Base-by-base conservation (phyloP, 192 early-diverging fungal genomes). In the Jimgerdemannia flammicorona region DNA sequence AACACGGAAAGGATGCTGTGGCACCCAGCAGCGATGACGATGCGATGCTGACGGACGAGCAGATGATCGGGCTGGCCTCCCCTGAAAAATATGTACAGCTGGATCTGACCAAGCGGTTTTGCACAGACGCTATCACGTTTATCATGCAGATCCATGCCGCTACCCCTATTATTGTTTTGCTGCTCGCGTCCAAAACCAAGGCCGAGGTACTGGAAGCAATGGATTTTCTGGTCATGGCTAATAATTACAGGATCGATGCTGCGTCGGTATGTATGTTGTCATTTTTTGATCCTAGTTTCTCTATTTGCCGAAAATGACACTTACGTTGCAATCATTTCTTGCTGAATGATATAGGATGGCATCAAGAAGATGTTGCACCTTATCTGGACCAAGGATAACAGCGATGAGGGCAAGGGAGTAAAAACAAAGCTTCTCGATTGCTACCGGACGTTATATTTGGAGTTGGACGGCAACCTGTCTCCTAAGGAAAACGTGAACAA, bases 291-390 rank as follows among this genome's bases (percentile, higher is more conserved):
- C 63, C 39, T 43, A 40, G 41, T 43, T 44, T 14, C 19, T 17
- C 18, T 66, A 11, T 64, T 63, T 19, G 18, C 44, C 42, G 63
- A 59, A 6, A 10, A 59, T 59, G 49, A 10, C 14, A 59, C 2
- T 59, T 10, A 59, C 14, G 49, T 6, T 59, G 2, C 14, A 6
- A 14, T 59, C 14, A 59, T 59, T 59, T 59, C 49, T 59, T 59
- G 29, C 1, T 29, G 49, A 59, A 59, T 19, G 78, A 67, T 71
- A 3, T 73, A 95, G 87, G 92, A 91, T 40, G 98, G 97, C 44
- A 91, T 98, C 69, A 87, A 91, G 63, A 91, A 89, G 75, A 99
- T 99, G 97, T 87, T 97, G 10, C 97, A 99, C 79, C 92, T 99
- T 66, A 92, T 99, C 20, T 99, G 92, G 92, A 90, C 87, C 72